phyloP scores from a whole-genome alignment of 176 grass and related monocot species.

The Raddia distichophylla region DNA sequence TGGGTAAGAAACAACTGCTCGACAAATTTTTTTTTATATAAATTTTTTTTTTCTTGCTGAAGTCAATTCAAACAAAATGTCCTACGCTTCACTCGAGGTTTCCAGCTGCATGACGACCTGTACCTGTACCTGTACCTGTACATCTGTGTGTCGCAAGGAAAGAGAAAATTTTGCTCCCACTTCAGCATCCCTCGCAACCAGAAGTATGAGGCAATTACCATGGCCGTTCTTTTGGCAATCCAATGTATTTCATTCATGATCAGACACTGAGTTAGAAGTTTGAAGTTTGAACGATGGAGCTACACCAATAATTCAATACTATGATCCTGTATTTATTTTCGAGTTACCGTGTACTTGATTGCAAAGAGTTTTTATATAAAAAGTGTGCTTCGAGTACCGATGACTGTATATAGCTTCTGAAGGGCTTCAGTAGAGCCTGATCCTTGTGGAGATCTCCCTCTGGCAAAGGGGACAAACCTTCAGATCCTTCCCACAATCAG shows the following conservation, averaged over 20 bases:
- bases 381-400: neutral
- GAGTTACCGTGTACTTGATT: constrained; percentile 1
- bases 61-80: neutral
- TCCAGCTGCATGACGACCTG: neutral
- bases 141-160: neutral
- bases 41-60: too few species aligned
- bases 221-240: neutral
- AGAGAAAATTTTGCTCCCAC: neutral
- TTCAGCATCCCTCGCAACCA: neutral
- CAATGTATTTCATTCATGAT: neutral
- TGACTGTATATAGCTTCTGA: constrained; percentile 19
- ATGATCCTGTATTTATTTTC: constrained; percentile 10
- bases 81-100: neutral
- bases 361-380: neutral
- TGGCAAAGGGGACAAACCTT: constrained; percentile 73
- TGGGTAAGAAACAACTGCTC: too few species aligned
- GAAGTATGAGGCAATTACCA: neutral
- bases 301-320: neutral
- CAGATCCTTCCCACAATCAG: constrained; percentile 66
- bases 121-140: neutral
- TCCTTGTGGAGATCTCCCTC: constrained; percentile 59
- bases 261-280: neutral
- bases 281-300: neutral
- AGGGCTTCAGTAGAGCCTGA: constrained; percentile 67
- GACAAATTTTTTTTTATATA: neutral